Percentiles rank a stretch among this genome's conserved stretches.
These are phyloP conservation scores for Colletotrichum ledebouriae DNA, from an alignment of 2,329 filamentous ascomycete genomes.

Conservation along the genomic window DNA sequence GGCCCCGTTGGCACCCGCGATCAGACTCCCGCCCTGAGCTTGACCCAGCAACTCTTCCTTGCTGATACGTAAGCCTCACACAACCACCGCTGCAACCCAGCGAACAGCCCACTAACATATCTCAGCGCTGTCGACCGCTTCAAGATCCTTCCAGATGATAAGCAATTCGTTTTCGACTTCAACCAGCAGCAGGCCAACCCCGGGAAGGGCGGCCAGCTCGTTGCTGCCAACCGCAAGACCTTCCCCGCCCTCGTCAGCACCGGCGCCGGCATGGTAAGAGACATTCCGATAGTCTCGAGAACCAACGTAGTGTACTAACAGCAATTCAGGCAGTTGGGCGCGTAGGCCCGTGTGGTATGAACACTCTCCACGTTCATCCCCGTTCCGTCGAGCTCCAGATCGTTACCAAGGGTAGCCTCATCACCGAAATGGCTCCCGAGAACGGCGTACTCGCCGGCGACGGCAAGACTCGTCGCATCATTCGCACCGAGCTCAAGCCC, in stretches of 20 bases:
- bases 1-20: slow-evolving; percentile 40
- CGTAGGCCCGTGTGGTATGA: slow-evolving; percentile 67
- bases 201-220: slow-evolving; percentile 61
- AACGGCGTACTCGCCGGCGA: slow-evolving; percentile 61
- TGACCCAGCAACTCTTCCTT: slow-evolving; percentile 55
- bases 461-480: slow-evolving; percentile 49
- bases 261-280: slow-evolving; percentile 57
- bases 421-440: slow-evolving; percentile 67
- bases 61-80: slow-evolving; percentile 53
- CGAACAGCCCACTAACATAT: slow-evolving; percentile 39
- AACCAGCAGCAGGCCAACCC: slow-evolving; percentile 50
- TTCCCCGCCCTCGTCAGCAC: slow-evolving; percentile 70
- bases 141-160: slow-evolving; percentile 57
- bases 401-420: slow-evolving; percentile 62
- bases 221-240: slow-evolving; percentile 66
- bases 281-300: no score
- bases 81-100: background rate
- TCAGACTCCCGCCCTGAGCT: slow-evolving; percentile 39
- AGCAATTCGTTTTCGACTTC: slow-evolving; percentile 66
- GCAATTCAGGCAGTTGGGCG: slow-evolving; percentile 58
- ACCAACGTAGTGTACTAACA: background rate
- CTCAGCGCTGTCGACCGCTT: slow-evolving; percentile 58
- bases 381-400: slow-evolving; percentile 67
- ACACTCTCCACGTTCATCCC: slow-evolving; percentile 69
- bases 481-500: slow-evolving; percentile 53